These are phyloP conservation scores for Trichoderma cornu-damae DNA, from an alignment of 2,329 filamentous ascomycete genomes.

Conservation along the genomic window DNA sequence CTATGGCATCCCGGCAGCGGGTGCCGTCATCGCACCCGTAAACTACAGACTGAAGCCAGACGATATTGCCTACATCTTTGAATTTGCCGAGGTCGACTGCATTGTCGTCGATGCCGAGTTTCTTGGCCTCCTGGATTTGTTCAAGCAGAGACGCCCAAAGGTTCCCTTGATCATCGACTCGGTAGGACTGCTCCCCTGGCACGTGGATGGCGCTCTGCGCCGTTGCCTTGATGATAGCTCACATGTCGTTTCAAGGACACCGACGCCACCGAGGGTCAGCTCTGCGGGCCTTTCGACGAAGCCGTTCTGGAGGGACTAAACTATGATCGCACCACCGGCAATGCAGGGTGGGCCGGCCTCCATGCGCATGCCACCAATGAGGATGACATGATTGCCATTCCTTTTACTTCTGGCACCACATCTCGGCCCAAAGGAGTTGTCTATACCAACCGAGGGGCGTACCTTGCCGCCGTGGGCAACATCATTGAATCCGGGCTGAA, in stretches of 20 bases:
- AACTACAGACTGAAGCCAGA: slow-evolving; percentile 67
- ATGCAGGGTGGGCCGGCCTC: slow-evolving; percentile 71
- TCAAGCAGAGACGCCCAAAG: slow-evolving; percentile 53
- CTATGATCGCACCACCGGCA: slow-evolving; percentile 62
- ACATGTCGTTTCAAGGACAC: slow-evolving; percentile 56
- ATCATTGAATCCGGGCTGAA: slow-evolving; percentile 86
- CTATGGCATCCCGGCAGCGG: slow-evolving; percentile 79
- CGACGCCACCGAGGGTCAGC: slow-evolving; percentile 66
- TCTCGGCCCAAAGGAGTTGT: slow-evolving; percentile 88
- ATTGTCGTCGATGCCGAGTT: slow-evolving; percentile 88
- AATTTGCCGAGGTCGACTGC: slow-evolving; percentile 76
- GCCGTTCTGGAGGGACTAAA: slow-evolving; percentile 75
- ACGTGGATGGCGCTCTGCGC: neutral
- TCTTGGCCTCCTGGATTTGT: slow-evolving; percentile 61
- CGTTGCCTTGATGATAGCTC: neutral
- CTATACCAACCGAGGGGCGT: slow-evolving; percentile 82
- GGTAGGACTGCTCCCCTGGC: slow-evolving; percentile 30
- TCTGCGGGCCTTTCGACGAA: slow-evolving; percentile 75
- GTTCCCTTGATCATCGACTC: slow-evolving; percentile 72
- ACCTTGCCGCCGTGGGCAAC: slow-evolving; percentile 79
- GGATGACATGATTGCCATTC: slow-evolving; percentile 76
- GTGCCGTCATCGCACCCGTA: slow-evolving; percentile 66
- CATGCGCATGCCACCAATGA: slow-evolving; percentile 67
- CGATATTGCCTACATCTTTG: slow-evolving; percentile 87
- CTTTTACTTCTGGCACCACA: slow-evolving; percentile 92